A percentile compares a stretch with the other conserved stretches of the same genome.
These are phyloP conservation scores for Amanita subjunquillea DNA, from an alignment of 768 basidiomycete genomes.

Conservation along the genomic window DNA sequence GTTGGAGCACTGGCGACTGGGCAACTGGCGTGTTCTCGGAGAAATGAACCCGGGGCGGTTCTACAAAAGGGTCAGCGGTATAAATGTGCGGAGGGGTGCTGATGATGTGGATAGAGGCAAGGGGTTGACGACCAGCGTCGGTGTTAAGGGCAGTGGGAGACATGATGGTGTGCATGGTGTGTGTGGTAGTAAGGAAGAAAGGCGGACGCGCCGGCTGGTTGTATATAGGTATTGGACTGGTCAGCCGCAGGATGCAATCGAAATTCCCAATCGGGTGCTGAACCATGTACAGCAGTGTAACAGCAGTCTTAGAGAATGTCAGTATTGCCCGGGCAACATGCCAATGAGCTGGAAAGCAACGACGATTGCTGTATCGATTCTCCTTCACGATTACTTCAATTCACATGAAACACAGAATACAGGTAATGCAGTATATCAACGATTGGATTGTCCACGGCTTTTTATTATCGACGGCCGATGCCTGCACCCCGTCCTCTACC, in stretches of 20 bases:
- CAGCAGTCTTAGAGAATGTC: too few species aligned
- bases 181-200: background rate
- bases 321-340: too few species aligned
- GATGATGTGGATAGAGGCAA: background rate
- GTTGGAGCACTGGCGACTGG: background rate
- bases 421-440: background rate
- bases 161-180: background rate
- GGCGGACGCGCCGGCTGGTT: background rate
- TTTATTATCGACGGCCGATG: slow-evolving; percentile 5
- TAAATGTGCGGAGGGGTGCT: background rate
- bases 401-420: background rate
- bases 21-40: background rate
- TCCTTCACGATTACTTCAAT: background rate
- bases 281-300: too few species aligned
- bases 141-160: background rate
- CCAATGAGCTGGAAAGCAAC: too few species aligned
- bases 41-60: background rate
- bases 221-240: background rate
- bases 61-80: background rate
- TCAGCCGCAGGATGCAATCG: background rate
- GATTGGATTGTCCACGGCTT: background rate
- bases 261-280: too few species aligned
- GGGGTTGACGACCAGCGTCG: background rate
- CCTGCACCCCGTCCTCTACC: slow-evolving; percentile 75
- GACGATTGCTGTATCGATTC: too few species aligned